phyloP scores from a whole-genome alignment of 768 basidiomycete genomes.

The Pisolithus sp. region DNA sequence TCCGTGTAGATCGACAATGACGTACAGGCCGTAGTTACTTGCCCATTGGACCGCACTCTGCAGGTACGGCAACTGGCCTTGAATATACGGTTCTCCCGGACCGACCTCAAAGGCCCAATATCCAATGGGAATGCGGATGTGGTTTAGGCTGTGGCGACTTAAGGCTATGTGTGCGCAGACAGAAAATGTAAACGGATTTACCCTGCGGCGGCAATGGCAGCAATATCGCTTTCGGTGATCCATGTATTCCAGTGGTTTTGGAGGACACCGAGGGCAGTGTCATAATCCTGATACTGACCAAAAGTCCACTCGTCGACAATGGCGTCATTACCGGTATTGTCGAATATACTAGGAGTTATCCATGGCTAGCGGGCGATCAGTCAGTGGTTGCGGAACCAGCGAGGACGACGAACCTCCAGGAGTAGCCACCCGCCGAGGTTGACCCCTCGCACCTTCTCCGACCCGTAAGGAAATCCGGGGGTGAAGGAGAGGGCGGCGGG shows the following conservation, averaged over 20 bases:
- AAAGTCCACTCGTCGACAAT: slow-evolving; percentile 81
- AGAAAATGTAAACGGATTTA: slow-evolving; percentile 20
- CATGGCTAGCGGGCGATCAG: slow-evolving; percentile 53
- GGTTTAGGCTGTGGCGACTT: slow-evolving; percentile 54
- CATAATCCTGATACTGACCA: slow-evolving; percentile 49
- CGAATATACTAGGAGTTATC: slow-evolving; percentile 74
- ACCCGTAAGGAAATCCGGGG: slow-evolving; percentile 68
- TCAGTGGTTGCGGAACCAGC: slow-evolving; percentile 20
- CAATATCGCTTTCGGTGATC: slow-evolving; percentile 80
- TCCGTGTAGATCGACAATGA: slow-evolving; percentile 76
- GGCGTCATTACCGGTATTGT: slow-evolving; percentile 42
- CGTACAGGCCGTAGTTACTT: slow-evolving; percentile 58
- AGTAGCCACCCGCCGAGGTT: slow-evolving; percentile 71
- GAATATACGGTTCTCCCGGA: slow-evolving; percentile 70
- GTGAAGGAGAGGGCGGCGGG: slow-evolving; percentile 28
- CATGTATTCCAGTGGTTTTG: slow-evolving; percentile 73
- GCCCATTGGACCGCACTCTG: slow-evolving; percentile 68
- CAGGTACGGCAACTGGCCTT: slow-evolving; percentile 70
- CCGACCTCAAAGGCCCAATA: slow-evolving; percentile 87
- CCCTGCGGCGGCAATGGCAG: slow-evolving; percentile 70
- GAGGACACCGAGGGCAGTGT: slow-evolving; percentile 45
- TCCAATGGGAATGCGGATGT: slow-evolving; percentile 80
- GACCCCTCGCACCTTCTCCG: slow-evolving; percentile 71
- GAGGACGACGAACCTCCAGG: slow-evolving; percentile 36
- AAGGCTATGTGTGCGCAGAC: slow-evolving; percentile 2